phyloP scores from a whole-genome alignment of 2,329 filamentous ascomycete species.

The Trichophyton simii region DNA sequence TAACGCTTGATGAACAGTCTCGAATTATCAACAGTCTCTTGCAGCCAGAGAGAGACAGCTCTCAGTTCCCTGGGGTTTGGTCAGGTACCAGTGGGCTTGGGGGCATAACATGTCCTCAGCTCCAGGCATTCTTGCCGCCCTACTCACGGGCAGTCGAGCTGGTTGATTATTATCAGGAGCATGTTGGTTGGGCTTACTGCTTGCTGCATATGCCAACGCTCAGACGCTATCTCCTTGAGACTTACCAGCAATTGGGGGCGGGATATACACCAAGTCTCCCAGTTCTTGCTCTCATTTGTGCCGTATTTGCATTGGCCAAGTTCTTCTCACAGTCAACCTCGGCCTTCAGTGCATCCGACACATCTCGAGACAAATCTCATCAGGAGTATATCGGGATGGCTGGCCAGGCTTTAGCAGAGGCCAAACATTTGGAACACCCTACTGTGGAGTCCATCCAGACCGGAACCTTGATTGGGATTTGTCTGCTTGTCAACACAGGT shows the following conservation, averaged over 20 bases:
- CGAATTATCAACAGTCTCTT: neutral
- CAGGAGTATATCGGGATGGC: conserved; percentile 21
- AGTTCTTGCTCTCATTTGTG: conserved; percentile 12
- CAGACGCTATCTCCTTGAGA: conserved; percentile 17
- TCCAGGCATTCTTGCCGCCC: conserved; percentile 19
- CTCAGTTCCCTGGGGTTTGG: neutral
- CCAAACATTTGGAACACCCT: conserved; percentile 22
- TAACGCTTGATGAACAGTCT: neutral
- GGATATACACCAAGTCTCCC: conserved; percentile 13
- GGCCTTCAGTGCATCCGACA: conserved; percentile 8
- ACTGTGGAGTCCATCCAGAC: conserved; percentile 26
- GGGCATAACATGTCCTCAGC: conserved; percentile 11
- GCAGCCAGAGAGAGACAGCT: neutral
- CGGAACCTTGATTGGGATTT: neutral
- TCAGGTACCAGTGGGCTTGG: neutral
- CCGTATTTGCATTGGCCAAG: conserved; percentile 23
- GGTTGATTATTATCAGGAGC: conserved; percentile 23
- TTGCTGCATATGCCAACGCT: conserved; percentile 21
- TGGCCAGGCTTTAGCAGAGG: conserved; percentile 20
- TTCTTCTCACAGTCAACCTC: conserved; percentile 23
- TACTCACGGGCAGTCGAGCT: conserved; percentile 21
- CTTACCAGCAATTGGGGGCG: conserved; percentile 18
- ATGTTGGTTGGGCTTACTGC: conserved; percentile 28
- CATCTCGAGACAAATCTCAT: conserved; percentile 14
- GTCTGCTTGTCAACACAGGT: conserved; percentile 4